Conservation (phyloP, 371 early-diverging fungal genomes). For the Mucor irregularis region DNA sequence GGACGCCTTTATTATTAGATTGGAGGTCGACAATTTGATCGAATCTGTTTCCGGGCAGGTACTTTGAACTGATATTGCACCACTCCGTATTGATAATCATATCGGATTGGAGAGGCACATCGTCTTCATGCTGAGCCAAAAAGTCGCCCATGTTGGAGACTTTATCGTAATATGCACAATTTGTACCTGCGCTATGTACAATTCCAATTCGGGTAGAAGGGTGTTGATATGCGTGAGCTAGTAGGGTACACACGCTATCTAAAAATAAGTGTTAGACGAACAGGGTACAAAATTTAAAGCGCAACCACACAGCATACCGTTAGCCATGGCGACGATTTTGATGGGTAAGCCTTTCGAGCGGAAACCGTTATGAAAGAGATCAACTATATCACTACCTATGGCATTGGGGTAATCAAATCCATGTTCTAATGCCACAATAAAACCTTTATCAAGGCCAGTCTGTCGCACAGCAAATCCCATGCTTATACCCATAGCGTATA, state of each 20-base stretch:
- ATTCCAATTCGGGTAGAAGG: slow-evolving; percentile 87
- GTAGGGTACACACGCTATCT: slow-evolving; percentile 92
- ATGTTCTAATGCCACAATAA: slow-evolving; percentile 42
- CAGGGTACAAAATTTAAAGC: no score
- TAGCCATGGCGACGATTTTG: slow-evolving; percentile 51
- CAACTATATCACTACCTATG: slow-evolving; percentile 43
- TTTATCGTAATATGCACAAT: slow-evolving; percentile 82
- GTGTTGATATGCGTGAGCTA: slow-evolving; percentile 85
- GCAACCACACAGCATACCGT: slow-evolving; percentile 28
- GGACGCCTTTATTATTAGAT: slow-evolving; percentile 72
- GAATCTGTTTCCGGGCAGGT: slow-evolving; percentile 77
- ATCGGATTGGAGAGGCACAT: slow-evolving; percentile 31
- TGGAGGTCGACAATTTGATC: slow-evolving; percentile 78
- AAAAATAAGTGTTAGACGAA: no score
- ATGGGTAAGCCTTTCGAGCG: slow-evolving; percentile 43
- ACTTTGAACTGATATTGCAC: slow-evolving; percentile 69
- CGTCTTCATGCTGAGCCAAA: slow-evolving; percentile 6
- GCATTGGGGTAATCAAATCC: slow-evolving; percentile 48
- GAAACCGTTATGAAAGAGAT: slow-evolving; percentile 36
- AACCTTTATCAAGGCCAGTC: slow-evolving; percentile 42
- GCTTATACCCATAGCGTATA: slow-evolving; percentile 43
- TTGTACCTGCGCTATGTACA: slow-evolving; percentile 94
- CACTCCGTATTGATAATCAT: slow-evolving; percentile 92
- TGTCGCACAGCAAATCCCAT: slow-evolving; percentile 49
- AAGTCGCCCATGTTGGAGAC: slow-evolving; percentile 34